Percentiles rank a stretch among this genome's conserved stretches.
These are phyloP conservation scores for Solanum arcanum DNA, from an alignment of 257 asterid species.

Conservation along the genomic window DNA sequence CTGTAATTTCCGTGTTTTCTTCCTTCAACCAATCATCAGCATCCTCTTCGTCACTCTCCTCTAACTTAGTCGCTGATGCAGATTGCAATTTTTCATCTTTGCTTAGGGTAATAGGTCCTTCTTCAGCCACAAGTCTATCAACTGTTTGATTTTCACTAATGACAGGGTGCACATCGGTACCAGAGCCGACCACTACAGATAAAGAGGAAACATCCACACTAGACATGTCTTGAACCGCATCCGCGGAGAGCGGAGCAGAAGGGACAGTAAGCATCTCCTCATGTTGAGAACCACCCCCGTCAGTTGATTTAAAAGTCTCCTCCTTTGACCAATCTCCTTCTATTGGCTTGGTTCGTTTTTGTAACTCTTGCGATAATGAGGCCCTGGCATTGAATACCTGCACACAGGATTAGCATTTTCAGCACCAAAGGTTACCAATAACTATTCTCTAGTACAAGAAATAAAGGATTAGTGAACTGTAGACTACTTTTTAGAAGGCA, in stretches of 20 bases:
- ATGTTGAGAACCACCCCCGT: slow-evolving; percentile 11
- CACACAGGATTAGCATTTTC: neutral
- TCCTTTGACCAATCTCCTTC: slow-evolving; percentile 14
- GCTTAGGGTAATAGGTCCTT: slow-evolving; percentile 5
- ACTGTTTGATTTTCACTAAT: slow-evolving; percentile 22
- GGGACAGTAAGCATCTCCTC: slow-evolving; percentile 51
- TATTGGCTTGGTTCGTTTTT: slow-evolving; percentile 22
- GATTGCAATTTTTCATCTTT: slow-evolving; percentile 16
- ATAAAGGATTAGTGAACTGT: neutral
- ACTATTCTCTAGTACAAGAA: neutral
- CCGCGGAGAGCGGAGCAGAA: slow-evolving; percentile 9
- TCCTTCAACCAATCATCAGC: slow-evolving; percentile 95
- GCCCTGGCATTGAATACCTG: slow-evolving; percentile 79
- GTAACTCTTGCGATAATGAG: slow-evolving; percentile 39
- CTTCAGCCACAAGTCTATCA: slow-evolving; percentile 15
- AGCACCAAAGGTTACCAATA: neutral
- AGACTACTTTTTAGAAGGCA: neutral
- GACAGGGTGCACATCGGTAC: slow-evolving; percentile 24
- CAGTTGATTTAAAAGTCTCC: slow-evolving; percentile 20
- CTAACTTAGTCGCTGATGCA: slow-evolving; percentile 10
- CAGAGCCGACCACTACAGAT: slow-evolving; percentile 11
- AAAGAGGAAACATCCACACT: slow-evolving; percentile 13
- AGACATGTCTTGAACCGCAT: slow-evolving; percentile 9
- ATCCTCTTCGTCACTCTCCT: slow-evolving; percentile 58
- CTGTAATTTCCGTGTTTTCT: slow-evolving; percentile 42